Evolutionary conservation across 192 early-diverging fungal genomes (phyloP).

Genomic region (Linnemannia schmuckeri): DNA sequence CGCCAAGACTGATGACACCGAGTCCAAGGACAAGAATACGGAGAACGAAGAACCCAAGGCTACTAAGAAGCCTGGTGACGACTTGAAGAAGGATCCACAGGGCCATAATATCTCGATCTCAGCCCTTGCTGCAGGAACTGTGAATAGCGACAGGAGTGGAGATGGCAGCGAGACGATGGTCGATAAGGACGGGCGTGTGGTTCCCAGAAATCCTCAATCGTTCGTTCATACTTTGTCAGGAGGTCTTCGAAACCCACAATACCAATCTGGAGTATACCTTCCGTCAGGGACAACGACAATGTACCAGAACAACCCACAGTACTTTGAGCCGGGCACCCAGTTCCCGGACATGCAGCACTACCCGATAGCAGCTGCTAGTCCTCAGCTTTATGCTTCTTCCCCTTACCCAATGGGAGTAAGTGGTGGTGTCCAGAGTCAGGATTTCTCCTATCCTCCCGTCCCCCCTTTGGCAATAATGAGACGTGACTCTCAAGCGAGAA

Average conservation of each 20-base stretch:
- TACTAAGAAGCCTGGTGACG: background rate
- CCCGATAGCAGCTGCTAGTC: background rate
- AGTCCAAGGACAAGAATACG: background rate
- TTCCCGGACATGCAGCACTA: background rate
- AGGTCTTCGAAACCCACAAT: background rate
- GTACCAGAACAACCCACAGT: conserved; percentile 5
- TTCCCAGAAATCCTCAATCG: background rate
- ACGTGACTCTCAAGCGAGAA: background rate
- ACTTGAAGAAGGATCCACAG: background rate
- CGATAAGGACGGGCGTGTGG: background rate
- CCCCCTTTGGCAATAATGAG: background rate
- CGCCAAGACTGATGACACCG: background rate
- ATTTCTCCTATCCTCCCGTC: background rate
- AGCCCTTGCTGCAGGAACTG: background rate
- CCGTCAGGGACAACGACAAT: background rate
- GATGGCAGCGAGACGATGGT: background rate
- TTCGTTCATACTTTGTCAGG: background rate
- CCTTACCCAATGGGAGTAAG: background rate
- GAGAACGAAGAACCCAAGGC: background rate
- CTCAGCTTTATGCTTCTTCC: background rate
- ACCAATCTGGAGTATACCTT: background rate
- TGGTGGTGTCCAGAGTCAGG: background rate
- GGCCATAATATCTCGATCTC: background rate
- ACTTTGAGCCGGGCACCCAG: background rate
- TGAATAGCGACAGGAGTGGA: background rate